These are phyloP conservation scores for Cryomyces antarcticus DNA, from an alignment of 495 filamentous ascomycete genomes.

Conservation along the genomic window DNA sequence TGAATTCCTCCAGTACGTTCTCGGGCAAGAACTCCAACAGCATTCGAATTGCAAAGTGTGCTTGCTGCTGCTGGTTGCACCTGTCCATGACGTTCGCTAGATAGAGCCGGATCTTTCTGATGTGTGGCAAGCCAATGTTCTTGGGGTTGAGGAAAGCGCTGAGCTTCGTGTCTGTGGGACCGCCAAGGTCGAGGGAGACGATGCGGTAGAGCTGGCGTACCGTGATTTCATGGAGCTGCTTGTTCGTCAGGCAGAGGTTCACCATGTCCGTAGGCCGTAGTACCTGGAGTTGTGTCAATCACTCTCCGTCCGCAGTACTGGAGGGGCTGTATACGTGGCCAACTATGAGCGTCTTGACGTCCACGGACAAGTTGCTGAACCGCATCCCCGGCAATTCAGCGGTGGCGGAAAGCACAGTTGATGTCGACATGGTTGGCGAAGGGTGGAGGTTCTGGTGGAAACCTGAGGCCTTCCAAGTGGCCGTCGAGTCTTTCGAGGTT, in stretches of 20 bases:
- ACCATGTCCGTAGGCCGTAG: constrained; percentile 19
- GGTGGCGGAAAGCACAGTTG: too few relatives aligned
- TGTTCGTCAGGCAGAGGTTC: constrained; percentile 19
- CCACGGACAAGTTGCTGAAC: constrained; percentile 12
- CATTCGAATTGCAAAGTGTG: constrained; percentile 20
- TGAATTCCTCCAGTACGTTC: constrained; percentile 19
- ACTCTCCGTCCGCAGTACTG: not conserved
- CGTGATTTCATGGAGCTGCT: constrained; percentile 18
- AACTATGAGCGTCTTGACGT: constrained; percentile 19
- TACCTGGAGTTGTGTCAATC: constrained; percentile 8
- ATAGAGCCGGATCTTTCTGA: constrained; percentile 17
- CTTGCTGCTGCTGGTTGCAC: constrained; percentile 16
- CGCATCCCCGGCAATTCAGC: too few relatives aligned
- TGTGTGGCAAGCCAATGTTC: constrained; percentile 19
- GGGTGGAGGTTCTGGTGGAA: too few relatives aligned
- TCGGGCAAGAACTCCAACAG: constrained; percentile 21
- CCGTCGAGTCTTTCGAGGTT: too few relatives aligned
- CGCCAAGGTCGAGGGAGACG: constrained; percentile 18
- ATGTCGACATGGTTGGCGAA: too few relatives aligned
- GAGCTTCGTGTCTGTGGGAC: constrained; percentile 13
- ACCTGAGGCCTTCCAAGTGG: too few relatives aligned
- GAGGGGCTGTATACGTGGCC: constrained; percentile 10
- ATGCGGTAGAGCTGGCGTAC: constrained; percentile 19
- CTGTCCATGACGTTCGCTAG: constrained; percentile 12
- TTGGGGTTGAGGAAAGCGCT: constrained; percentile 16